Evolutionary conservation across 768 basidiomycete genomes (phyloP).

Genomic region (Neoboletus subvelutipes): DNA sequence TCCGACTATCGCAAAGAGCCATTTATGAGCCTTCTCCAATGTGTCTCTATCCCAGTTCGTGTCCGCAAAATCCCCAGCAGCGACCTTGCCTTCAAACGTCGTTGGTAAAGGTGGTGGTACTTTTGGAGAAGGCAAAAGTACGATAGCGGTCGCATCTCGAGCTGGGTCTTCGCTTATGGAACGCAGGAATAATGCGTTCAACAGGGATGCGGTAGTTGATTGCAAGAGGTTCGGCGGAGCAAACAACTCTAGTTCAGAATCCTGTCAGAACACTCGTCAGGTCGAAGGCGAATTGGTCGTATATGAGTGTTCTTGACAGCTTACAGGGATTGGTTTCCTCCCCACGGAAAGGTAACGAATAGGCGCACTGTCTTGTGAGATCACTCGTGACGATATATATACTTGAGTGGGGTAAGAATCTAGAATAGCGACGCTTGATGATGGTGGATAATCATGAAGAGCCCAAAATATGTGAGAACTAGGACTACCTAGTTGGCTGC

Average conservation of each 20-base stretch:
- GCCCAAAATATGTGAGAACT: background rate
- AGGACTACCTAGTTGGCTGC: constrained; percentile 45
- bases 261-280: constrained; percentile 26
- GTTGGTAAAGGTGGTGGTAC: constrained; percentile 44
- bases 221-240: constrained; percentile 58
- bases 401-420: constrained; percentile 52
- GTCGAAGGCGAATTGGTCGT: background rate
- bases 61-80: constrained; percentile 25
- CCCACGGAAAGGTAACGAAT: constrained; percentile 50
- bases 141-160: constrained; percentile 13
- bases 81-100: constrained; percentile 34
- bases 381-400: constrained; percentile 42
- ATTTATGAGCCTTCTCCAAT: constrained; percentile 36
- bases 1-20: constrained; percentile 37
- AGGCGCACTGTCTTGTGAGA: constrained; percentile 44
- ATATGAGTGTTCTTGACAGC: background rate
- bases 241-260: constrained; percentile 38
- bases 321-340: constrained; percentile 8
- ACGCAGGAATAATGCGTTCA: constrained; percentile 29
- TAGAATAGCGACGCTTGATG: constrained; percentile 45
- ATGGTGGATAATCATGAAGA: background rate
- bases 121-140: constrained; percentile 51
- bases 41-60: constrained; percentile 35
- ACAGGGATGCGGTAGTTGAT: constrained; percentile 53
- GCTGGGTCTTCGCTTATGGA: background rate